phyloP scores from a whole-genome alignment of 164 flowering plant genomes.

The Vitis labrusca region DNA sequence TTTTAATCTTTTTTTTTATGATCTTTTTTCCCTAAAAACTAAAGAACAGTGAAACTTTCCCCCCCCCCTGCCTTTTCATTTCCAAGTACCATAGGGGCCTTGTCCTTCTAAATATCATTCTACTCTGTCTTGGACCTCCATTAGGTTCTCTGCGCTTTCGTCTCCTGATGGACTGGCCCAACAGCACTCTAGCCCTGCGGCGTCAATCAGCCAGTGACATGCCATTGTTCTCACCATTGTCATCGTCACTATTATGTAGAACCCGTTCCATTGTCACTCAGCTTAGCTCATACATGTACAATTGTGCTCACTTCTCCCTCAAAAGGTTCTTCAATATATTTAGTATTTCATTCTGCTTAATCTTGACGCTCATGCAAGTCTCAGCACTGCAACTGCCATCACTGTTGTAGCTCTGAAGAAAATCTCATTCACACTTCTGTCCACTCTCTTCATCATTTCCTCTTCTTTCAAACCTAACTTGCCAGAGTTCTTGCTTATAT shows the following conservation, averaged over 20 bases:
- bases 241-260: conserved; percentile 9
- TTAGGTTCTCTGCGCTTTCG: conserved; percentile 37
- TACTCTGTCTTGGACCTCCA: conserved; percentile 9
- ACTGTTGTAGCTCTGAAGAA: too few species aligned
- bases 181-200: conserved; percentile 30
- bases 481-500: too few species aligned
- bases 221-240: conserved; percentile 2
- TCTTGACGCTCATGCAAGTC: conserved; percentile 40
- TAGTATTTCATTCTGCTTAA: background rate
- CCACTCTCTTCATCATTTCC: too few species aligned
- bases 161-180: conserved; percentile 46
- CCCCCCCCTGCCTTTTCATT: conserved; percentile 1
- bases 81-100: background rate
- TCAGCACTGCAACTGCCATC: too few species aligned
- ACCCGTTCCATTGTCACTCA: background rate
- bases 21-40: conserved; percentile 11
- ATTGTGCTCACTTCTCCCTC: background rate
- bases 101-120: too few species aligned
- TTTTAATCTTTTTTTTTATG: background rate
- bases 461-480: too few species aligned
- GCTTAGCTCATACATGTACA: background rate
- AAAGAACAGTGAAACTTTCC: conserved; percentile 10
- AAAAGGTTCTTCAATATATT: background rate
- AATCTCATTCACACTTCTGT: too few species aligned
- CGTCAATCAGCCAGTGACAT: conserved; percentile 30